Evolutionary conservation across 257 asterid genomes (phyloP).

Genomic region (Jacaranda mimosifolia): DNA sequence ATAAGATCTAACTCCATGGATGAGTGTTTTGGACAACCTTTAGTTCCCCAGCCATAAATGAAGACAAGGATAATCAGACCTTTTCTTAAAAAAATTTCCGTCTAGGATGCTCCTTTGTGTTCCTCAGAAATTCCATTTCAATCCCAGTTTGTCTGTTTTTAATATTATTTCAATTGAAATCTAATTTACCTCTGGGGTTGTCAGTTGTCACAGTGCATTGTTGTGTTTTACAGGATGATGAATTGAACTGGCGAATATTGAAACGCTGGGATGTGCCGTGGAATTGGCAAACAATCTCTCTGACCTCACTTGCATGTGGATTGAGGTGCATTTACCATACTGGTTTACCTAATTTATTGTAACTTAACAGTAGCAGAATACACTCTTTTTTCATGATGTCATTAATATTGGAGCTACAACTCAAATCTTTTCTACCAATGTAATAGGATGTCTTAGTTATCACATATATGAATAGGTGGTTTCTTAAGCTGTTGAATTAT

Average conservation of each 20-base stretch:
- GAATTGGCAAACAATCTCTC: constrained; percentile 95
- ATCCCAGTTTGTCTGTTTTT: not conserved
- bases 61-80: no score
- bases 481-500: constrained; percentile 4
- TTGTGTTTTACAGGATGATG: constrained; percentile 56
- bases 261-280: constrained; percentile 97
- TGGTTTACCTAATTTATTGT: constrained; percentile 11
- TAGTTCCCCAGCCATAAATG: no score
- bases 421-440: not conserved
- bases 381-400: constrained; percentile 3
- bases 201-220: constrained; percentile 3
- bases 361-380: not conserved
- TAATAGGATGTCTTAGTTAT: not conserved
- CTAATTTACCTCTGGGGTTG: constrained; percentile 23
- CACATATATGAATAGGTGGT: not conserved
- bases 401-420: not conserved
- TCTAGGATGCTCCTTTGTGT: no score
- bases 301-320: constrained; percentile 95
- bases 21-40: no score
- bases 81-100: no score
- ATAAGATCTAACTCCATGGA: no score
- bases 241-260: constrained; percentile 70
- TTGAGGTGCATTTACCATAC: constrained; percentile 67
- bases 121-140: not conserved
- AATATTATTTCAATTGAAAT: not conserved